Base-by-base conservation (phyloP, 192 early-diverging fungal genomes). In the Dissophora globulifera region DNA sequence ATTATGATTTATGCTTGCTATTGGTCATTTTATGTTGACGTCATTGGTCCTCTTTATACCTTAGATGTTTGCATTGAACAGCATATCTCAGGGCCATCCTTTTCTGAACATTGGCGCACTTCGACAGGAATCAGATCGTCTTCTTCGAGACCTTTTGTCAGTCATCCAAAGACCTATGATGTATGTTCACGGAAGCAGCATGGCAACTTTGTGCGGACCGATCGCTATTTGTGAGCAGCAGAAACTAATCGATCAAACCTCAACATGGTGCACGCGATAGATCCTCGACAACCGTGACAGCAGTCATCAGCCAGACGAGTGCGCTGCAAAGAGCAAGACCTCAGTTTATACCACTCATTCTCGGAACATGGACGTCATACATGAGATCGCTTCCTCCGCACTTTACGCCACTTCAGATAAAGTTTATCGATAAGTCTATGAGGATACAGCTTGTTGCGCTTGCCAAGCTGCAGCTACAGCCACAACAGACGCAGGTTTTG, bases 261-360 rank as follows among this genome's bases (percentile, higher is more conserved):
- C 49, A n/a, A 6, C 40, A 35, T 32, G 20, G n/a, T n/a, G 35
- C n/a, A 20, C 13, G 15, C 2, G 8, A 26, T 72, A 76, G 72
- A 19, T 62, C 72, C 15, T 62, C 72, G 6, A 76, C 72, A n/a
- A 26, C 62, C 38, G 51, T 76, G 19, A 76, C 72, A 9, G 72
- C 72, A 4, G 51, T 76, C 19, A 66, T 76, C 46, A 76, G 45
- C 22, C 72, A 76, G 30, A 67, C 72, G 8, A 76, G 72, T 49
- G 63, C 63, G 0, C 33, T 76, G 35, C 72, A 67, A 30, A 43
- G 72, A 26, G 58, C 72, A 1, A 25, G 72, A 29, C 72, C 72
- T n/a, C 72, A 76, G 47, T 67, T 67, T 53, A 67, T 76, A 42
- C 72, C 72, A 1, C 45, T 49, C 40, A 57, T 76, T 56, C 72